Percentiles rank a stretch among this genome's conserved stretches.
These are phyloP conservation scores for Apophysomyces elegans DNA, from an alignment of 371 early-diverging fungal species.

Conservation along the genomic window DNA sequence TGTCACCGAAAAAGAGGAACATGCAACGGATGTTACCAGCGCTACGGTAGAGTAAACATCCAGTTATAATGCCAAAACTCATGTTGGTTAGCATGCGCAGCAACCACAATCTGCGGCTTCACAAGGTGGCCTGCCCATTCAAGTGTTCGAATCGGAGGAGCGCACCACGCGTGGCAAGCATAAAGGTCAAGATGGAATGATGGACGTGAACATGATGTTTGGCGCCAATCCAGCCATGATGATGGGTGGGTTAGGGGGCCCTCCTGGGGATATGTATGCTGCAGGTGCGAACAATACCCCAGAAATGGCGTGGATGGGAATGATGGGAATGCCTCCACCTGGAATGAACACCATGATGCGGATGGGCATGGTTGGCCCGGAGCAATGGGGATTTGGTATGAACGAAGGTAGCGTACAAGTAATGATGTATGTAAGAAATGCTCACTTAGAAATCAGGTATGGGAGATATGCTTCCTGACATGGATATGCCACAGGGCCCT, in stretches of 20 bases:
- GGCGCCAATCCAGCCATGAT: constrained; percentile 30
- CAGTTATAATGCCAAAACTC: neutral
- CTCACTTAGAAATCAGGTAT: constrained; percentile 12
- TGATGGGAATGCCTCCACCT: constrained; percentile 43
- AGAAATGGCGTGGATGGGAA: constrained; percentile 49
- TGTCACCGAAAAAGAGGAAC: constrained; percentile 11
- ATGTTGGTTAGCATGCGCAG: neutral
- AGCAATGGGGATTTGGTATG: constrained; percentile 23
- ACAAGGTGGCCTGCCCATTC: constrained; percentile 34
- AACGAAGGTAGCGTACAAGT: constrained; percentile 16
- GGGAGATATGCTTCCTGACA: constrained; percentile 19
- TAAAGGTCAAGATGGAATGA: constrained; percentile 18
- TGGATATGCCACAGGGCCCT: constrained; percentile 21
- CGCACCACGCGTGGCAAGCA: constrained; percentile 27
- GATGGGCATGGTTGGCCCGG: constrained; percentile 26
- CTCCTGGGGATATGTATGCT: constrained; percentile 19
- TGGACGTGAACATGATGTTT: constrained; percentile 25
- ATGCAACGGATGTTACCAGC: constrained; percentile 3
- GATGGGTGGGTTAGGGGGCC: constrained; percentile 20
- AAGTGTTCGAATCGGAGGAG: constrained; percentile 40
- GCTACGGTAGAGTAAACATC: neutral
- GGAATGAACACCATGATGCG: constrained; percentile 40
- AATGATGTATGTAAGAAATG: constrained; percentile 10
- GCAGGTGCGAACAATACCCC: constrained; percentile 14
- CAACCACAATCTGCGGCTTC: constrained; percentile 9